Evolutionary conservation across 768 basidiomycete species (phyloP).

Genomic region (Phaffia tasmanica): DNA sequence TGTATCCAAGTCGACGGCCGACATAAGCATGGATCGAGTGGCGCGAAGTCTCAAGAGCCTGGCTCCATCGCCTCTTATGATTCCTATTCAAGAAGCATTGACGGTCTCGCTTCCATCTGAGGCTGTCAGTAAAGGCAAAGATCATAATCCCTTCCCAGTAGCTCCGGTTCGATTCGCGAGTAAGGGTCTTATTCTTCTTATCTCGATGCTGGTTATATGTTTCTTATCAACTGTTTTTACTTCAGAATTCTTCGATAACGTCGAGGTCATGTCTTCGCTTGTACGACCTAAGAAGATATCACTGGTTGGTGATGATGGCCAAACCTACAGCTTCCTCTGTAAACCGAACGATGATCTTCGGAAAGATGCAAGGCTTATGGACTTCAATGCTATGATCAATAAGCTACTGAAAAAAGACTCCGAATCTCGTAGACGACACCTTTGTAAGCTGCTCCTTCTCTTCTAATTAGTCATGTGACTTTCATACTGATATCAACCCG

Average conservation of each 20-base stretch:
- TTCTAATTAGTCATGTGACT: background rate
- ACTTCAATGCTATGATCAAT: conserved; percentile 95
- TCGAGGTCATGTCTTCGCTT: conserved; percentile 82
- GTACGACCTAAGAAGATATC: conserved; percentile 84
- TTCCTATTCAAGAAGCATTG: conserved; percentile 85
- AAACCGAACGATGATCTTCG: conserved; percentile 96
- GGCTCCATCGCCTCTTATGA: conserved; percentile 59
- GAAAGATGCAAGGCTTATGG: conserved; percentile 95
- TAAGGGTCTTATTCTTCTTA: background rate
- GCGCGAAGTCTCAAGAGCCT: conserved; percentile 50
- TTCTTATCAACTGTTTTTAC: background rate
- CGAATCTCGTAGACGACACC: conserved; percentile 76
- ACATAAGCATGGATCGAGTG: conserved; percentile 46
- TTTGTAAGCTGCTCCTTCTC: conserved; percentile 50
- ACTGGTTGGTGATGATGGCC: conserved; percentile 69
- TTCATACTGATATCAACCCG: background rate
- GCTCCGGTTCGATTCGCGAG: conserved; percentile 57
- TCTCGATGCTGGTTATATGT: too few relatives aligned
- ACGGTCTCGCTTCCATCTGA: conserved; percentile 76
- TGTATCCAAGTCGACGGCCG: conserved; percentile 27
- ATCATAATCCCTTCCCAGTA: conserved; percentile 69
- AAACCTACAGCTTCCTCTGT: conserved; percentile 77
- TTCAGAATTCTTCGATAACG: conserved; percentile 65
- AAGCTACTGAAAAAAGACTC: conserved; percentile 87
- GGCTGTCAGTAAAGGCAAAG: conserved; percentile 46